These are phyloP conservation scores for Catenaria anguillulae DNA, from an alignment of 371 early-diverging fungal genomes.

Conservation along the genomic window DNA sequence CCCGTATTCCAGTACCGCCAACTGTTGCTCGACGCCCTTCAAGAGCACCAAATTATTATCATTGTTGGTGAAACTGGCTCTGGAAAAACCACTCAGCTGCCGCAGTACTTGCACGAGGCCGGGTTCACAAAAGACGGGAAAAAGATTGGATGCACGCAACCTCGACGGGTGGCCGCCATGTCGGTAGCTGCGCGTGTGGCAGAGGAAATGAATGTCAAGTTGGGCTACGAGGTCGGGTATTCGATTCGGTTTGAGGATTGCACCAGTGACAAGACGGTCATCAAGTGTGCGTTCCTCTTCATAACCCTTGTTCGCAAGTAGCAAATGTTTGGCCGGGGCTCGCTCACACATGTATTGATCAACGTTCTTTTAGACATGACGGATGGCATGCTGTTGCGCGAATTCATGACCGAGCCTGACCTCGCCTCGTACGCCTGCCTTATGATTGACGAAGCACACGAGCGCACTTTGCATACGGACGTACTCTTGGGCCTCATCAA, in stretches of 20 bases:
- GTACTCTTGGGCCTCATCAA: constrained; percentile 92
- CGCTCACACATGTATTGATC: no score
- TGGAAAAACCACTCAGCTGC: constrained; percentile 98
- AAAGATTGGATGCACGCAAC: constrained; percentile 97
- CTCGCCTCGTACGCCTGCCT: constrained; percentile 74
- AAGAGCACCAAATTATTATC: constrained; percentile 71
- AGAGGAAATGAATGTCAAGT: constrained; percentile 83
- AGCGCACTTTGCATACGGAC: constrained; percentile 96
- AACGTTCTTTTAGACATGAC: constrained; percentile 74
- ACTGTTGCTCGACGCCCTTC: constrained; percentile 61
- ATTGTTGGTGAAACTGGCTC: constrained; percentile 98
- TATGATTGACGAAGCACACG: constrained; percentile 99
- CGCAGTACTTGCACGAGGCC: constrained; percentile 93
- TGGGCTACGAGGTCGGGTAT: constrained; percentile 93
- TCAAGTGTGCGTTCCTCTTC: constrained; percentile 62
- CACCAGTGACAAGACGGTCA: constrained; percentile 81
- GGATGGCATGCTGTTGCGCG: constrained; percentile 97
- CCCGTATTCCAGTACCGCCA: constrained; percentile 80
- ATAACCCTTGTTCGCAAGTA: no score
- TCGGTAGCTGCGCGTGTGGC: constrained; percentile 94
- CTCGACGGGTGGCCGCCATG: constrained; percentile 98
- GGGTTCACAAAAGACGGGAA: constrained; percentile 74
- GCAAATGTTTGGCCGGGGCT: no score
- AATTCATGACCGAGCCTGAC: constrained; percentile 95
- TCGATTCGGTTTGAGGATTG: constrained; percentile 97